Percentiles rank a stretch among this genome's conserved stretches.
Conservation (phyloP, 2,329 filamentous ascomycete genomes). For the Bertia moriformis region DNA sequence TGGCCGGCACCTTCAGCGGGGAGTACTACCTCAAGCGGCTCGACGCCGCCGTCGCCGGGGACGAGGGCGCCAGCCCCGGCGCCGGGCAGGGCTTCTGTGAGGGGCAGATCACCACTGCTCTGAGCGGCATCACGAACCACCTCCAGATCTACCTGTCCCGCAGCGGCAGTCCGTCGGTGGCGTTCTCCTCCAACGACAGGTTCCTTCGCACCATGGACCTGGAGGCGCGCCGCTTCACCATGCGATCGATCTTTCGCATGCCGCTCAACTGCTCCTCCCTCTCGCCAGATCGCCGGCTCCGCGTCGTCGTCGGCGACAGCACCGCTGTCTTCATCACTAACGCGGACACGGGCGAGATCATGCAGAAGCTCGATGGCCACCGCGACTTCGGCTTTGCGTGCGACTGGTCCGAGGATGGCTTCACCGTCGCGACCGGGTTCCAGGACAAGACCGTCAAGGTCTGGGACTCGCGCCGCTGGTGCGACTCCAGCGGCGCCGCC, state of each 20-base stretch:
- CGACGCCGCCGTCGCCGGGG: constrained; percentile 18
- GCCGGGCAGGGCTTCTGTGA: constrained; percentile 20
- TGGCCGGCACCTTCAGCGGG: constrained; percentile 43
- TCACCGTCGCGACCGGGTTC: constrained; percentile 62
- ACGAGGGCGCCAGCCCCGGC: constrained; percentile 13
- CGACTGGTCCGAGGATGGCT: constrained; percentile 66
- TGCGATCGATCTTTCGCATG: constrained; percentile 35
- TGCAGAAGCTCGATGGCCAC: constrained; percentile 46
- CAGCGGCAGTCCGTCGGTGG: constrained; percentile 36
- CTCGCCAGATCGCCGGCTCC: constrained; percentile 57
- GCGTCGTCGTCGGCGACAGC: constrained; percentile 60
- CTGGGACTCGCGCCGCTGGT: constrained; percentile 64
- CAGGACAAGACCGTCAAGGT: constrained; percentile 62
- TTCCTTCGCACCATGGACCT: constrained; percentile 44
- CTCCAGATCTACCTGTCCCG: constrained; percentile 40
- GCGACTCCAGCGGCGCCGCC: constrained; percentile 29
- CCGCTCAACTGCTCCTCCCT: constrained; percentile 62
- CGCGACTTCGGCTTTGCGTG: constrained; percentile 62
- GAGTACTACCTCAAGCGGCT: constrained; percentile 34
- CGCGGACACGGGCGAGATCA: constrained; percentile 46
- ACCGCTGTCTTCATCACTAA: constrained; percentile 52
- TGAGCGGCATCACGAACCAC: constrained; percentile 50
- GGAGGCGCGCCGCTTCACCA: constrained; percentile 39
- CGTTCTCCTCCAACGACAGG: constrained; percentile 49
- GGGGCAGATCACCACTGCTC: constrained; percentile 30